phyloP scores from a whole-genome alignment of 192 early-diverging fungal genomes.

The Podila verticillata region DNA sequence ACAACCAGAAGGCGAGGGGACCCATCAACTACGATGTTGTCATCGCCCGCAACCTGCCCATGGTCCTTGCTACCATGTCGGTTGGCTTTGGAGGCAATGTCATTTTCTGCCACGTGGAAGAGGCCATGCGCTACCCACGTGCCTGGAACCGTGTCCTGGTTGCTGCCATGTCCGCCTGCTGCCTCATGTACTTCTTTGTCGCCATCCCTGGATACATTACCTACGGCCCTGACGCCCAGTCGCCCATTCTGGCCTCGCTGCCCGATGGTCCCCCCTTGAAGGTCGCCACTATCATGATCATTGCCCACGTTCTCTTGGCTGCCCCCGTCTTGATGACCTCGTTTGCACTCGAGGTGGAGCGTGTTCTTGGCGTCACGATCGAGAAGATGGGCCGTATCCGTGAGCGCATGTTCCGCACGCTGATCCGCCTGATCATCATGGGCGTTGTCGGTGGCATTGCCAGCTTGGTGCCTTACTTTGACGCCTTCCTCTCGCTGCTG shows the following conservation, averaged over 20 bases:
- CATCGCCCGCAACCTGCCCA: constrained; percentile 63
- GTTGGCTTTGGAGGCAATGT: constrained; percentile 78
- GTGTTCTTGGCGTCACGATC: constrained; percentile 57
- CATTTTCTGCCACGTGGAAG: constrained; percentile 76
- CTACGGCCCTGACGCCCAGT: constrained; percentile 63
- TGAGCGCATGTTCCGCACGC: constrained; percentile 54
- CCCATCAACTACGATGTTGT: constrained; percentile 45
- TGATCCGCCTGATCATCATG: constrained; percentile 57
- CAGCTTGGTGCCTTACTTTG: constrained; percentile 66
- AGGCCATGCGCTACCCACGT: constrained; percentile 66
- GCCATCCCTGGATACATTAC: constrained; percentile 71
- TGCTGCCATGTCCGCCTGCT: constrained; percentile 61
- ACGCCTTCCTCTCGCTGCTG: constrained; percentile 65
- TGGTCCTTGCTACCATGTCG: constrained; percentile 69
- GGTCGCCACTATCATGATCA: constrained; percentile 68
- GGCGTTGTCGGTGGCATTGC: constrained; percentile 49
- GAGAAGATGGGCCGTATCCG: constrained; percentile 31
- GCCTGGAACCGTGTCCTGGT: constrained; percentile 64
- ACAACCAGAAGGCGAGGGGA: constrained; percentile 50
- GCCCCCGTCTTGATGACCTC: constrained; percentile 72
- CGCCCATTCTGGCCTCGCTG: constrained; percentile 68
- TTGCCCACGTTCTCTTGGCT: constrained; percentile 72
- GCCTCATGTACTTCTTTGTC: constrained; percentile 68
- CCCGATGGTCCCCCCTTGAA: constrained; percentile 58
- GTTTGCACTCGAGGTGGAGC: constrained; percentile 69